A percentile compares a stretch with the other conserved stretches of the same genome.
Evolutionary conservation across 2,329 filamentous ascomycete genomes (phyloP).

Genomic region (Exophiala sideris): DNA sequence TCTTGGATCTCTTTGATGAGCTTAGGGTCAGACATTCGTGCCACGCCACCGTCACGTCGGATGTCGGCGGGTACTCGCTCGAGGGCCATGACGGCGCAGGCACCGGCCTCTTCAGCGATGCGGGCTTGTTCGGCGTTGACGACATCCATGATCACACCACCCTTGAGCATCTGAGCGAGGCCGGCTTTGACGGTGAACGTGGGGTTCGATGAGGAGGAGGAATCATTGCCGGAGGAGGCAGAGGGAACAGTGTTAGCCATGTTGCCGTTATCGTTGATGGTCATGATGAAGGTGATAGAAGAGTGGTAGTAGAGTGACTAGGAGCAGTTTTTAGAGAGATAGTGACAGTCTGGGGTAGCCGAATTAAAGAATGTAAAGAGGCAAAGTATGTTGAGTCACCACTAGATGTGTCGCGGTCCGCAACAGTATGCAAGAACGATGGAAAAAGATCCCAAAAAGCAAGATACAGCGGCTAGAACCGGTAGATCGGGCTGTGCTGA

Average conservation of each 20-base stretch:
- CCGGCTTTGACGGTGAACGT: slow-evolving; percentile 91
- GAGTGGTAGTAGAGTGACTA: not conserved
- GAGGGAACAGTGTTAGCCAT: slow-evolving; percentile 19
- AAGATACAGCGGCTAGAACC: no score
- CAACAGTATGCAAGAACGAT: no score
- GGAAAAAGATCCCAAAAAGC: no score
- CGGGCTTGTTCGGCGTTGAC: slow-evolving; percentile 87
- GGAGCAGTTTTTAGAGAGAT: not conserved
- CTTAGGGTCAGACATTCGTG: slow-evolving; percentile 90
- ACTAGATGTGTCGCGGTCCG: not conserved
- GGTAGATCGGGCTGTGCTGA: no score
- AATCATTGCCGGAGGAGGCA: slow-evolving; percentile 2
- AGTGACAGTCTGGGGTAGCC: no score
- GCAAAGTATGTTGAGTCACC: slow-evolving; percentile 7
- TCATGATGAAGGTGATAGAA: slow-evolving; percentile 12
- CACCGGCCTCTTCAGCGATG: slow-evolving; percentile 95
- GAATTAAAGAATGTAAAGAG: not conserved
- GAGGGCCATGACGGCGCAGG: slow-evolving; percentile 95
- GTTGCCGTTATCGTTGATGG: slow-evolving; percentile 27
- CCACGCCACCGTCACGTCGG: slow-evolving; percentile 84
- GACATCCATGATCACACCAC: slow-evolving; percentile 99
- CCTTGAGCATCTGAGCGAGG: slow-evolving; percentile 96
- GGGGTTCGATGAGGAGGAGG: slow-evolving; percentile 35
- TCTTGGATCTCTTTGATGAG: slow-evolving; percentile 96
- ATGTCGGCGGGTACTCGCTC: slow-evolving; percentile 98